These are phyloP conservation scores for Ilex aquifolium DNA, from an alignment of 257 asterid genomes.

Conservation along the genomic window DNA sequence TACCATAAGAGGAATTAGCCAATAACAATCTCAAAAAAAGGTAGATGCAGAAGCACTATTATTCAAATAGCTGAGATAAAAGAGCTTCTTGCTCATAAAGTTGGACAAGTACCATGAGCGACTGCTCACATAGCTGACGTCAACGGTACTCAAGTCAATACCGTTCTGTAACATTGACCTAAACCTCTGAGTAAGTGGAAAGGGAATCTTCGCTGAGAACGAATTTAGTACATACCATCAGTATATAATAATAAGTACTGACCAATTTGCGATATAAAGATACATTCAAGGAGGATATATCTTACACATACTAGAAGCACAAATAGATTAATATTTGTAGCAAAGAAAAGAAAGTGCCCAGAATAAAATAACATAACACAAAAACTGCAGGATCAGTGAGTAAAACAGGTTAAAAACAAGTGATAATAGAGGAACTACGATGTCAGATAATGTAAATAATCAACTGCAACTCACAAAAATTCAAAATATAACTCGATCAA, in stretches of 20 bases:
- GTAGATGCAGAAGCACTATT: not conserved
- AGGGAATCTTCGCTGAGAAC: conserved; percentile 83
- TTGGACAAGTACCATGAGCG: conserved; percentile 69
- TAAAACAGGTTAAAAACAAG: too few relatives aligned
- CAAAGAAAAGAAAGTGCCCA: too few relatives aligned
- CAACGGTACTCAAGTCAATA: conserved; percentile 88
- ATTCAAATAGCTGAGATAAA: not conserved
- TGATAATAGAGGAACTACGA: too few relatives aligned
- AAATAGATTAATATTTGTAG: too few relatives aligned
- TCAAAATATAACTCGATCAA: too few relatives aligned
- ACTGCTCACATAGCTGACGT: conserved; percentile 96
- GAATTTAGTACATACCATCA: conserved; percentile 16
- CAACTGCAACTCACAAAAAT: not conserved
- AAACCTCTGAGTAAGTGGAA: conserved; percentile 92
- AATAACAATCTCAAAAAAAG: conserved; percentile 14
- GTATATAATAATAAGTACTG: not conserved
- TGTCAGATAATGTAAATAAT: too few relatives aligned
- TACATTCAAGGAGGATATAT: too few relatives aligned
- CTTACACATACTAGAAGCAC: too few relatives aligned
- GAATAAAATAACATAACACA: too few relatives aligned
- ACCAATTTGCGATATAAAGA: too few relatives aligned
- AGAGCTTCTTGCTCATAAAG: conserved; percentile 9
- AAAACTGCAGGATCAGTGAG: too few relatives aligned
- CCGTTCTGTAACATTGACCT: conserved; percentile 94
- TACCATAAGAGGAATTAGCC: conserved; percentile 13